Percentiles rank a stretch among this genome's conserved stretches.
phyloP scores from a whole-genome alignment of 2,329 filamentous ascomycete species.

The Aspergillus sp. region DNA sequence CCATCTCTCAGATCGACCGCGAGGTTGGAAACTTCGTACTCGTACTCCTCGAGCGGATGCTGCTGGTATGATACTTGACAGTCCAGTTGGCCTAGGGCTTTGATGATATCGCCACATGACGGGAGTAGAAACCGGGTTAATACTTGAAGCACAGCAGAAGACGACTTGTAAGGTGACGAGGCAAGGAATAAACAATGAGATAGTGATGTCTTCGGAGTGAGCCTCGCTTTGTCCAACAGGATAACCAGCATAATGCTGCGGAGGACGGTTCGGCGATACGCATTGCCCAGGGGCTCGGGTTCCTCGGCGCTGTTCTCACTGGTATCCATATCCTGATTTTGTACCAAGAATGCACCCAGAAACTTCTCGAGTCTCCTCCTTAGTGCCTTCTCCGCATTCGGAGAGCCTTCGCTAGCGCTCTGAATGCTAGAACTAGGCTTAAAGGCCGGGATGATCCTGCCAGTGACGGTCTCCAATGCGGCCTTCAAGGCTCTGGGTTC shows the following conservation, averaged over 20 bases:
- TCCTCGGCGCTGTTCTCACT: constrained; percentile 35
- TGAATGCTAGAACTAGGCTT: constrained; percentile 15
- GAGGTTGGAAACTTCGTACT: constrained; percentile 62
- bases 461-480: constrained; percentile 63
- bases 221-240: constrained; percentile 61
- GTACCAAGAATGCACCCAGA: constrained; percentile 61
- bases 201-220: constrained; percentile 34
- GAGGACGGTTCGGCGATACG: constrained; percentile 61
- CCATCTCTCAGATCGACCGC: constrained; percentile 67
- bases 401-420: neutral
- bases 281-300: constrained; percentile 50
- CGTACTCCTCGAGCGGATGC: constrained; percentile 62
- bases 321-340: constrained; percentile 57
- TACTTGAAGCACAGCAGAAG: constrained; percentile 56
- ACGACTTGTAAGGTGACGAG: constrained; percentile 61
- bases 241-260: constrained; percentile 64
- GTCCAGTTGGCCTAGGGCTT: constrained; percentile 60
- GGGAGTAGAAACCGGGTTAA: constrained; percentile 61
- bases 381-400: constrained; percentile 32
- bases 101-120: constrained; percentile 61
- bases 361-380: constrained; percentile 56
- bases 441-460: constrained; percentile 51
- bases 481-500: constrained; percentile 55
- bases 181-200: constrained; percentile 56
- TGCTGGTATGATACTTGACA: constrained; percentile 62